Conservation (phyloP, 2,329 filamentous ascomycete species). For the Colletotrichum lindemuthianum region DNA sequence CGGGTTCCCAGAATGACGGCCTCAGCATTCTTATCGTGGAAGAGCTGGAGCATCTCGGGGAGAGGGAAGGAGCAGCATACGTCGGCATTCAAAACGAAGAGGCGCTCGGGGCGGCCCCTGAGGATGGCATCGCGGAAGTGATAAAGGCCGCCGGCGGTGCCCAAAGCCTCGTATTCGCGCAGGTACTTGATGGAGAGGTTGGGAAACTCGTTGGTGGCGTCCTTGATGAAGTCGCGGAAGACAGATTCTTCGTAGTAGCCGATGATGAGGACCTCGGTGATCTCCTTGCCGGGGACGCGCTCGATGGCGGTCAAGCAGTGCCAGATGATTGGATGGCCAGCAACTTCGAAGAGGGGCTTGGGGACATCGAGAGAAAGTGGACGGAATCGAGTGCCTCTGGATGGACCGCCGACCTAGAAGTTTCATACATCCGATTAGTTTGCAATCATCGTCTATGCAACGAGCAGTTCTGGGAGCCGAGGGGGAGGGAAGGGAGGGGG, state of each 20-base stretch:
- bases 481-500: slow-evolving; percentile 38
- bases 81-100: slow-evolving; percentile 98
- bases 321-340: slow-evolving; percentile 97
- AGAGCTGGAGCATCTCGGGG: slow-evolving; percentile 93
- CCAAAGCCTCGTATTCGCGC: slow-evolving; percentile 95
- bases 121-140: slow-evolving; percentile 99
- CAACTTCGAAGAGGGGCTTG: slow-evolving; percentile 98
- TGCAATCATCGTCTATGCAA: background rate
- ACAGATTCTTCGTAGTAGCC: slow-evolving; percentile 98
- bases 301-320: slow-evolving; percentile 94
- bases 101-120: slow-evolving; percentile 91
- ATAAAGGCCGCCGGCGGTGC: slow-evolving; percentile 95
- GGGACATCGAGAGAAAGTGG: slow-evolving; percentile 95
- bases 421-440: slow-evolving; percentile 40
- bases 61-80: slow-evolving; percentile 99
- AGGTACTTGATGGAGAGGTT: slow-evolving; percentile 93
- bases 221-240: slow-evolving; percentile 98
- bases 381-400: slow-evolving; percentile 93
- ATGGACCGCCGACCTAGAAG: slow-evolving; percentile 88
- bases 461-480: slow-evolving; percentile 12
- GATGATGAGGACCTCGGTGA: slow-evolving; percentile 97
- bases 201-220: slow-evolving; percentile 84
- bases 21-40: slow-evolving; percentile 94
- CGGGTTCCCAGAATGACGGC: slow-evolving; percentile 95
- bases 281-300: slow-evolving; percentile 80